Evolutionary conservation across 352 stramenopile species (phyloP), one percentile per base, ranked within the genome.

Genomic region (Pythium plurisporium): DNA sequence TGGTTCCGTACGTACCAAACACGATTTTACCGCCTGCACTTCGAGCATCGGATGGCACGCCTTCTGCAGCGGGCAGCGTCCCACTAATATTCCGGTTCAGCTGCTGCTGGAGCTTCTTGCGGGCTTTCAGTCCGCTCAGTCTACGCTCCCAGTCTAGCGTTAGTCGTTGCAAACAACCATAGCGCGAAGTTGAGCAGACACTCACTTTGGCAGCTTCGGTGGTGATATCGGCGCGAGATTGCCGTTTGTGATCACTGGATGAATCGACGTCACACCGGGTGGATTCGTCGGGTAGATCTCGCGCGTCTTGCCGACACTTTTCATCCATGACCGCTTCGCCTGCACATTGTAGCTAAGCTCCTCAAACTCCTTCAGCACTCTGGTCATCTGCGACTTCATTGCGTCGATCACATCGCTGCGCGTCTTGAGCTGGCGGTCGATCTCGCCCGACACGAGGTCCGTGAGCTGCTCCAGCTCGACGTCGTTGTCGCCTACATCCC

Each of bases 251-350:
- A 64, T 38, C 23, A 81, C 48, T 8, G 74, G 66, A 15, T 82
- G 75, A 37, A 74, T 65, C 10, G 58, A 34, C 19, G 23, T 42
- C 10, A 23, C 12, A 11, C 6, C 25, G 26, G 17, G 5, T 47
- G 38, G 38, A 30, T 22, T 52, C 4, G 70, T 76, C 5, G 67
- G 67, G 11, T 48, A 36, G 26, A 76, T 66, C 44, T 76, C 65
- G 27, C 59, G 49, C 8, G 69, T 67, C 46, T 80, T 87, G 27
- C 44, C 55, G 20, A 88, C 55, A 44, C 74, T 82, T 37, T 83
- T 85, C 59, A 79, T 85, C 80, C 80, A 90, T 34, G 80, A 82
- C 15, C 74, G 76, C 60, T 87, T 84, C 38, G 78, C 70, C 40
- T 72, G 69, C 22, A 79, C 56, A 29, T 70, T 82, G 54, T 49